Base-by-base conservation (phyloP, 2,329 filamentous ascomycete species). In the Aspergillus spinulosporus region DNA sequence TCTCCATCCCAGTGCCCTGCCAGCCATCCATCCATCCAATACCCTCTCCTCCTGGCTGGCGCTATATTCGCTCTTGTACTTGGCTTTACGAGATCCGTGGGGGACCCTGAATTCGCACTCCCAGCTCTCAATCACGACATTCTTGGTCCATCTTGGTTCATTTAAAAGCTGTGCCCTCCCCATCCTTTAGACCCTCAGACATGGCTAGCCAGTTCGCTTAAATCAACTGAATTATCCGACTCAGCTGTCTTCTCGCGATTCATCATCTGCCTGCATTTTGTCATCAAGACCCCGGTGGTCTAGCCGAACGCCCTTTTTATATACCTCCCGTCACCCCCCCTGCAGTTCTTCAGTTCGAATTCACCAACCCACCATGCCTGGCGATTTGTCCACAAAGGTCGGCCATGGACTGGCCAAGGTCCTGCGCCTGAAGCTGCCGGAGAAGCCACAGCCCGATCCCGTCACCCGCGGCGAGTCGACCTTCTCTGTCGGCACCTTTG, bases 391-490 rank as follows among this genome's bases (percentile, higher is more conserved):
- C 31, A 82, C 81, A 64, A 87, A 88, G 72, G 64, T 88, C 62
- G 88, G 90, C 74, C 88, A 88, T 68, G 78, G 80, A 65, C 73
- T 96, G 72, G 92, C 92, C 70, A 94, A 90, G 73, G 81, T 80
- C 59, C 80, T 97, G 37, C 88, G 89, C 57, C 96, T 97, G 80
- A 89, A 94, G 72, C 78, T 96, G 32, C 79, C 90, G 59, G 84
- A 88, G 59, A 80, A 82, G 53, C 74, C 79, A 40, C 74, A 75
- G 52, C 66, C 74, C 15, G 86, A 90, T 49, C 82, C 86, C 45
- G 80, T 91, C 50, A 88, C 87, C 9, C 81, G 88, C 46, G 89
- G 89, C 64, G 91, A 94, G 72, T 95, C 91, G 1, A 81, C 89
- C 57, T 86, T 91, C 66, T 94, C 92, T 0, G 79, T 84, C 36